Base-by-base conservation (phyloP, 768 basidiomycete genomes). In the Coprinopsis cinerea region DNA sequence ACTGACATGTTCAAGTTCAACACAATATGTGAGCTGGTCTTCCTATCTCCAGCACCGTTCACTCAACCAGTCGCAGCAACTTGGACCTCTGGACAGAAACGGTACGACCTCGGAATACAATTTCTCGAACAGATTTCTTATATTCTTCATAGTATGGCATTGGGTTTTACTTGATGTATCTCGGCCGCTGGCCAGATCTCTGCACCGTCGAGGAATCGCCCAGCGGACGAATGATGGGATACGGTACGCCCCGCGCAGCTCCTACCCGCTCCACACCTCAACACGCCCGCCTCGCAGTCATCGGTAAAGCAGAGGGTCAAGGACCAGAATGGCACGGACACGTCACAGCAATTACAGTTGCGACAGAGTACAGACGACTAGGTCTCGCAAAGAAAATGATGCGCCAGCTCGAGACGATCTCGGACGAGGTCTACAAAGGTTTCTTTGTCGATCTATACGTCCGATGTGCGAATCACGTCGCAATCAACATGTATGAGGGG, bases 11-110 rank as follows among this genome's bases (percentile, higher is more conserved):
- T 95, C 74, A 85, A 79, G 58, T 95, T 94, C 71, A 96, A 96
- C 62, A n/a, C n/a, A 89, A 89, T 61, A 79, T 95, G 90, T 88
- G 59, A 53, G 82, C 69, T 14, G 18, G 17, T 20, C 34, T 22
- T 23, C 15, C 24, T 23, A n/a, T 34, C 3, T 39, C 14, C 10
- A 24, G 22, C 17, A 35, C 45, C 32, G 1, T 27, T 20, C 30
- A 27, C 23, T 32, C 14, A 20, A 40, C 51, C 49, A 40, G 5
- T 44, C 43, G 1, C 65, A 92, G 91, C 53, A 98, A 99, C 67
- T 70, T 95, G 61, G 95, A 98, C 65, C 73, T 93, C 39, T 97
- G 92, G 92, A 97, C 96, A 39, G 95, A 98, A 69, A 98, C 96
- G 18, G 94, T 92, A 58, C 61, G 83, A 24, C 42, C 13, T 34